These are phyloP conservation scores for Paragyromitra xinjiangensis DNA, from an alignment of 495 filamentous ascomycete species.

Conservation along the genomic window DNA sequence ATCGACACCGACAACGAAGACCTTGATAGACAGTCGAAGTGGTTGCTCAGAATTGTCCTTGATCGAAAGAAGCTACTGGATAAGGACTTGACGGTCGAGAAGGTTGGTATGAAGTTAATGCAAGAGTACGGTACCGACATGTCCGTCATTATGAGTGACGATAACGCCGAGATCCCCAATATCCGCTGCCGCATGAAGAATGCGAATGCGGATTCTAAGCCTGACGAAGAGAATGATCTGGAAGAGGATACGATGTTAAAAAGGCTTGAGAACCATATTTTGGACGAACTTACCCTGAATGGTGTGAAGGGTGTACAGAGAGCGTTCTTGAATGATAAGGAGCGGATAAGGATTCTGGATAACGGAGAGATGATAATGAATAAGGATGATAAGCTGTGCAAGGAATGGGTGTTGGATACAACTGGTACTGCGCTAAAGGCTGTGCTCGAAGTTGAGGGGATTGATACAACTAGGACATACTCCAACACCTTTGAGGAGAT, in stretches of 20 bases:
- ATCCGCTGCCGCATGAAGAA: conserved; percentile 88
- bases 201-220: conserved; percentile 72
- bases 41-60: conserved; percentile 93
- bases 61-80: conserved; percentile 93
- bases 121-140: conserved; percentile 85
- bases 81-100: conserved; percentile 88
- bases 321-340: conserved; percentile 89
- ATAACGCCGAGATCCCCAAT: conserved; percentile 95
- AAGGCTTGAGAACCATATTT: conserved; percentile 85
- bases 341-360: conserved; percentile 67
- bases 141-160: conserved; percentile 94
- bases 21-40: conserved; percentile 82
- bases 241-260: conserved; percentile 92
- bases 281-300: conserved; percentile 87
- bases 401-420: conserved; percentile 95
- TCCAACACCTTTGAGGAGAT: conserved; percentile 96
- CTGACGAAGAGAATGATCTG: conserved; percentile 78
- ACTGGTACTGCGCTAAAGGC: conserved; percentile 83
- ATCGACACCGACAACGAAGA: conserved; percentile 86
- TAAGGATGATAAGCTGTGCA: conserved; percentile 75
- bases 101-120: conserved; percentile 90
- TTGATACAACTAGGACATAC: conserved; percentile 87
- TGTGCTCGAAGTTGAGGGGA: conserved; percentile 84
- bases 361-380: conserved; percentile 74
- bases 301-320: conserved; percentile 87